A percentile compares a stretch with the other conserved stretches of the same genome.
Conservation (phyloP, 1,284 basidiomycete genomes). For the Schizophyllum commune region DNA sequence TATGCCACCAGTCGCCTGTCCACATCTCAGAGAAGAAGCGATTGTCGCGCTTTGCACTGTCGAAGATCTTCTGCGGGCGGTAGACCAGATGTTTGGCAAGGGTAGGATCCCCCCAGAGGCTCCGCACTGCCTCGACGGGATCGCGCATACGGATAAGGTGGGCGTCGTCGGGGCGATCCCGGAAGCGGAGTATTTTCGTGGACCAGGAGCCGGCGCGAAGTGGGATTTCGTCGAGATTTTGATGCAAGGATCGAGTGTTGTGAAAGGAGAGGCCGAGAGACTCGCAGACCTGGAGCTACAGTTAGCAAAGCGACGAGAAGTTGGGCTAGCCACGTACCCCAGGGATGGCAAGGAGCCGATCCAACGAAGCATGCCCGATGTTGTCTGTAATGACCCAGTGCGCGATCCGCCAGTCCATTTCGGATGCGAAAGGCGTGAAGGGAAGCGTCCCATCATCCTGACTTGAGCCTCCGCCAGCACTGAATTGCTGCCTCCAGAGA, state of each 20-base stretch:
- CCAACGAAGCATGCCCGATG: neutral
- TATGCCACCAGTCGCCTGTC: conserved; percentile 35
- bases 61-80: neutral
- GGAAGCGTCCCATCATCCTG: no score
- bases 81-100: neutral
- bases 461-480: no score
- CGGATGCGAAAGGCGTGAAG: neutral
- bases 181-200: neutral
- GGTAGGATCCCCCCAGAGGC: neutral
- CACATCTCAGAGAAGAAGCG: conserved; percentile 28
- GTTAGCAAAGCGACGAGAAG: neutral
- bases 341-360: neutral
- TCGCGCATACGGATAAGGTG: no score
- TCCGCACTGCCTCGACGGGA: neutral
- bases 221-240: neutral
- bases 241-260: neutral
- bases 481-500: no score
- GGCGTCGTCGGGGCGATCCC: neutral
- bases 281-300: neutral
- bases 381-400: neutral
- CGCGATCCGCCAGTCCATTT: neutral
- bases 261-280: neutral
- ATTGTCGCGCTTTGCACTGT: conserved; percentile 2
- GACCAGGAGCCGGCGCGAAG: neutral
- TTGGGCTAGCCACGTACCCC: neutral